phyloP scores from a whole-genome alignment of 768 basidiomycete genomes.

The Rhizopogon vesiculosus region DNA sequence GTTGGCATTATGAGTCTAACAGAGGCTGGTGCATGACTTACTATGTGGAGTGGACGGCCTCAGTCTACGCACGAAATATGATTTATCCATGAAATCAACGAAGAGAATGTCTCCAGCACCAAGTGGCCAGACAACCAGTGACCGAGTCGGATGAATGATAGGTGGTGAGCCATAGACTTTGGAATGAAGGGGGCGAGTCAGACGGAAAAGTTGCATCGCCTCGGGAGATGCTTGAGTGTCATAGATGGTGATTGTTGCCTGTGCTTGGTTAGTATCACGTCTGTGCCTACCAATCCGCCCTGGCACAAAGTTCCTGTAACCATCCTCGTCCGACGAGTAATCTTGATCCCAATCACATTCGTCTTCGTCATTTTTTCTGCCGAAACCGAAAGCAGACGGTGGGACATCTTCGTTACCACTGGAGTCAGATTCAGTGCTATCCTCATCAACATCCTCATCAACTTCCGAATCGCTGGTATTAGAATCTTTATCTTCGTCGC shows the following conservation, averaged over 20 bases:
- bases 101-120: slow-evolving; percentile 24
- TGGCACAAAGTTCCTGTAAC: not conserved
- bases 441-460: not conserved
- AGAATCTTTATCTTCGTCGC: slow-evolving; percentile 5
- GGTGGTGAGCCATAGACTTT: slow-evolving; percentile 24
- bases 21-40: slow-evolving; percentile 1
- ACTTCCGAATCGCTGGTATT: slow-evolving; percentile 2
- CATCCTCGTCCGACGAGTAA: not conserved
- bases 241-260: not conserved
- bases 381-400: slow-evolving; percentile 6
- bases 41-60: slow-evolving; percentile 23
- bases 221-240: not conserved
- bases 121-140: slow-evolving; percentile 25
- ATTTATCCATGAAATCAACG: slow-evolving; percentile 18
- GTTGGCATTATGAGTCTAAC: not conserved
- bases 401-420: slow-evolving; percentile 2
- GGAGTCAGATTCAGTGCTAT: not conserved
- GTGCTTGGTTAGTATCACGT: slow-evolving; percentile 11
- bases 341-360: slow-evolving; percentile 6
- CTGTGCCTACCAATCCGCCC: not conserved
- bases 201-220: not conserved
- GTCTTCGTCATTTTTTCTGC: slow-evolving; percentile 1
- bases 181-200: slow-evolving; percentile 8
- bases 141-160: slow-evolving; percentile 18
- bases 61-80: slow-evolving; percentile 22